Percentiles rank a stretch among this genome's conserved stretches.
Conservation (phyloP, 2,329 filamentous ascomycete species). For the Ophiostoma sp. region DNA sequence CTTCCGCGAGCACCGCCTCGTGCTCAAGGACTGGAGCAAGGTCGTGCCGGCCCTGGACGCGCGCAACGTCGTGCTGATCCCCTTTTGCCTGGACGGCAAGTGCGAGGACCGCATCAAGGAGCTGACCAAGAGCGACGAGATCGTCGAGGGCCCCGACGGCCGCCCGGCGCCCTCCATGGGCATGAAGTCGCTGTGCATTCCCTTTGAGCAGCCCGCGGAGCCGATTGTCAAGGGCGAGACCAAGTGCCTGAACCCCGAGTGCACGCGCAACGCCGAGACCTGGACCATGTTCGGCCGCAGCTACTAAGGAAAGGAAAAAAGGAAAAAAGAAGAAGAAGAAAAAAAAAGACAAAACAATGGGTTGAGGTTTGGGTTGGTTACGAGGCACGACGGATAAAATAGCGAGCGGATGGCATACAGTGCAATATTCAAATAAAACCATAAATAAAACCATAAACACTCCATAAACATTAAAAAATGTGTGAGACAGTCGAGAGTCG, state of each 20-base stretch:
- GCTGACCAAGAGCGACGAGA: constrained; percentile 69
- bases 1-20: constrained; percentile 74
- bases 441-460: neutral
- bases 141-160: constrained; percentile 45
- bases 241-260: constrained; percentile 88
- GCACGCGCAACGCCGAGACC: constrained; percentile 66
- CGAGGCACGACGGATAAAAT: neutral
- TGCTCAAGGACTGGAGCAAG: constrained; percentile 81
- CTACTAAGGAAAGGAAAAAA: constrained; percentile 40
- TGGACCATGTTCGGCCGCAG: constrained; percentile 91
- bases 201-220: constrained; percentile 74
- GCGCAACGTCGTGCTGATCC: constrained; percentile 90
- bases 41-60: constrained; percentile 84
- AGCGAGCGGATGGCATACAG: neutral
- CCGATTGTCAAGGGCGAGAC: constrained; percentile 74
- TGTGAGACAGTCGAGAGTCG: neutral
- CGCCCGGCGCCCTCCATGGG: constrained; percentile 55
- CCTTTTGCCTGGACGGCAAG: constrained; percentile 72
- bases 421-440: neutral
- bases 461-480: neutral
- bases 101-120: constrained; percentile 97
- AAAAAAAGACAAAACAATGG: neutral
- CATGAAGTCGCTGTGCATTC: constrained; percentile 69
- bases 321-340: neutral
- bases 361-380: neutral